Conservation (phyloP, 257 asterid genomes). For the Solanum dulcamara region DNA sequence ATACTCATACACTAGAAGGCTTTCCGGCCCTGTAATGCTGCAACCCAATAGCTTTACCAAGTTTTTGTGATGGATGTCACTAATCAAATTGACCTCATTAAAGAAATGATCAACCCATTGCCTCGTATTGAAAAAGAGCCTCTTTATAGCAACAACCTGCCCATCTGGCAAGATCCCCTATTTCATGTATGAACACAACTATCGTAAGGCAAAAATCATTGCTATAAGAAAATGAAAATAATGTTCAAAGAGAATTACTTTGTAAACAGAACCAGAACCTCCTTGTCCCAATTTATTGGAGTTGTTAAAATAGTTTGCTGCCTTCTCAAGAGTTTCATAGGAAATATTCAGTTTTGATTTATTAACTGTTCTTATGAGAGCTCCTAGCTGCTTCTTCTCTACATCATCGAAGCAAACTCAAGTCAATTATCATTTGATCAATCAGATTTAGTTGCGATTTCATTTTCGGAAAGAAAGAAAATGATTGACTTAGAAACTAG, state of each 20-base stretch:
- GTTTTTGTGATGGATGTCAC: slow-evolving; percentile 50
- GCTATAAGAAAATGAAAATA: slow-evolving; percentile 4
- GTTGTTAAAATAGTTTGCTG: slow-evolving; percentile 40
- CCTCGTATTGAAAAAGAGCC: slow-evolving; percentile 60
- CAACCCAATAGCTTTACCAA: slow-evolving; percentile 66
- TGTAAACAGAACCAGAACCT: slow-evolving; percentile 71
- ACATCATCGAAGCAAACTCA: background rate
- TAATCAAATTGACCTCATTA: slow-evolving; percentile 70
- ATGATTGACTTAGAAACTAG: background rate
- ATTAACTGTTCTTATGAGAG: slow-evolving; percentile 22
- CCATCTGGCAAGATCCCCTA: slow-evolving; percentile 63
- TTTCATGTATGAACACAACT: background rate
- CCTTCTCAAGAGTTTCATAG: slow-evolving; percentile 58
- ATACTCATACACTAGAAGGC: slow-evolving; percentile 65
- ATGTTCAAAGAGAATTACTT: slow-evolving; percentile 24
- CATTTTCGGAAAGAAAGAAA: background rate
- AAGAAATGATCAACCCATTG: slow-evolving; percentile 85
- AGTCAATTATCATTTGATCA: background rate
- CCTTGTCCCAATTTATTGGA: slow-evolving; percentile 68
- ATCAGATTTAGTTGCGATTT: background rate
- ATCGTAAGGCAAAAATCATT: background rate
- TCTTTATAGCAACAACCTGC: slow-evolving; percentile 41
- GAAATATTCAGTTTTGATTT: slow-evolving; percentile 49
- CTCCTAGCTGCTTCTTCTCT: slow-evolving; percentile 55
- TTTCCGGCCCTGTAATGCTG: slow-evolving; percentile 83